phyloP scores from a whole-genome alignment of 441 rosid genomes.

The Euphorbia corollata region DNA sequence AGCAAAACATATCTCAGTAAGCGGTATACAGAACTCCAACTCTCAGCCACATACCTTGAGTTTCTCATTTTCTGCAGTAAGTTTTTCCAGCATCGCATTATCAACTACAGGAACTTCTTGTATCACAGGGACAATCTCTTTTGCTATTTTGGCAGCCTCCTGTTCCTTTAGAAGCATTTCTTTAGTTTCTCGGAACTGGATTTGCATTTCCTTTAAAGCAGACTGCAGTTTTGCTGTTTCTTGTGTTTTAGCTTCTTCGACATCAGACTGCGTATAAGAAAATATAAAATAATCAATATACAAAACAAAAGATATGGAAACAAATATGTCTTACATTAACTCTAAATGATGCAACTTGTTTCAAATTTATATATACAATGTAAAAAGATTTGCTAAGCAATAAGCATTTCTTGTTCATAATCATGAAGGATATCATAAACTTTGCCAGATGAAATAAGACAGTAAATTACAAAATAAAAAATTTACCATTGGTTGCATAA shows the following conservation, averaged over 20 bases:
- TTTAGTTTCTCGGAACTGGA: constrained; percentile 72
- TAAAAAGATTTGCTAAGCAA: background rate
- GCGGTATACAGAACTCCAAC: background rate
- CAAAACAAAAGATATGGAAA: constrained; percentile 11
- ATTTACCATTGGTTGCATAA: background rate
- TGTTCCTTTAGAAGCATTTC: constrained; percentile 64
- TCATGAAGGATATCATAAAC: background rate
- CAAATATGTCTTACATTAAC: background rate
- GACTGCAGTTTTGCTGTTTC: constrained; percentile 82
- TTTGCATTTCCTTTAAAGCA: constrained; percentile 67
- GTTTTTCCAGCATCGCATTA: constrained; percentile 52
- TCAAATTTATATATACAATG: background rate
- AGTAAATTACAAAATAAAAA: background rate
- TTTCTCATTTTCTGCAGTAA: constrained; percentile 74
- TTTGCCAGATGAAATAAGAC: background rate
- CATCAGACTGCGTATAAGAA: constrained; percentile 53
- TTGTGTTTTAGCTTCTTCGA: constrained; percentile 84
- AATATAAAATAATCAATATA: constrained; percentile 14
- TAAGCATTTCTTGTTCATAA: background rate
- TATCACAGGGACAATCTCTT: constrained; percentile 63
- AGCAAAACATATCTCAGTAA: constrained; percentile 1
- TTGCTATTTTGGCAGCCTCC: constrained; percentile 59
- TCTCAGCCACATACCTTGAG: constrained; percentile 57
- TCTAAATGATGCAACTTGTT: background rate
- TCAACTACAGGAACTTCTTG: constrained; percentile 84